A percentile compares a stretch with the other conserved stretches of the same genome.
Conservation (phyloP, 176 grass and related monocot genomes). For the Poa annua region DNA sequence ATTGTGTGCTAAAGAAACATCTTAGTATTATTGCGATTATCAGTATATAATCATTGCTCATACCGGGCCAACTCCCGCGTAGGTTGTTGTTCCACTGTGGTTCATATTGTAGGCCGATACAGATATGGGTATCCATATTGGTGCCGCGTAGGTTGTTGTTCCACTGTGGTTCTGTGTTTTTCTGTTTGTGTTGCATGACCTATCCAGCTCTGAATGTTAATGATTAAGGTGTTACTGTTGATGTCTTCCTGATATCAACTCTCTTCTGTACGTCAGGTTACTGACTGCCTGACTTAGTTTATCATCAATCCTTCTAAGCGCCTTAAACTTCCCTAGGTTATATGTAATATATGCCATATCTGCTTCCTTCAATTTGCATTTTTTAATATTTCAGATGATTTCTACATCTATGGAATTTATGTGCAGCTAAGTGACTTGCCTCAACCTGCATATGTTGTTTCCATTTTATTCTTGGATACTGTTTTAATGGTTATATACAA, state of each 20-base stretch:
- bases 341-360: slow-evolving; percentile 10
- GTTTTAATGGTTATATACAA: not conserved
- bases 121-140: not conserved
- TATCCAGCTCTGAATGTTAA: slow-evolving; percentile 11
- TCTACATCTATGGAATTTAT: slow-evolving; percentile 28
- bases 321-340: slow-evolving; percentile 20
- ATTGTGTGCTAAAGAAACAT: slow-evolving; percentile 21
- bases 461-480: slow-evolving; percentile 28
- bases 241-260: slow-evolving; percentile 33
- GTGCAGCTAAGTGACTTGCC: slow-evolving; percentile 19
- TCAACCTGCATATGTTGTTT: slow-evolving; percentile 20
- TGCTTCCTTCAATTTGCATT: slow-evolving; percentile 3
- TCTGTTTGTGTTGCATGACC: slow-evolving; percentile 16
- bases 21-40: slow-evolving; percentile 8
- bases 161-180: slow-evolving; percentile 23
- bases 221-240: slow-evolving; percentile 24
- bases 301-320: not conserved
- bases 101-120: not conserved
- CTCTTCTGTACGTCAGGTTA: not conserved
- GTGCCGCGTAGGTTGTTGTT: not conserved
- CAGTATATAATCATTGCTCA: not conserved
- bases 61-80: too few species aligned
- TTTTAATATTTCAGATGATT: slow-evolving; percentile 30
- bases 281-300: slow-evolving; percentile 10
- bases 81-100: too few species aligned